These are phyloP conservation scores for Penicillium arizonense DNA, from an alignment of 495 filamentous ascomycete species.

Conservation along the genomic window DNA sequence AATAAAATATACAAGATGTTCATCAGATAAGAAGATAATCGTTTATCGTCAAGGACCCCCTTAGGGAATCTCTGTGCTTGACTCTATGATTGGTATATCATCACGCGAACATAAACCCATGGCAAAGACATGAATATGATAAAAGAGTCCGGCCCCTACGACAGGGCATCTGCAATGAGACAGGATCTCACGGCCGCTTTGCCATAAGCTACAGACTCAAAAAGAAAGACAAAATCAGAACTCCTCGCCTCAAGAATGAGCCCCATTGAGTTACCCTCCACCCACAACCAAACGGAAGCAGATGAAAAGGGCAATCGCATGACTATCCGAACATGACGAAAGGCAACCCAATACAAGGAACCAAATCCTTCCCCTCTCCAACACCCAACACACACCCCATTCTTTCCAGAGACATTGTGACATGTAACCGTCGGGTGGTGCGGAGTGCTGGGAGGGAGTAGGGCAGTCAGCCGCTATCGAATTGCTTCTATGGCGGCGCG, in stretches of 20 bases:
- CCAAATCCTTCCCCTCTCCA: conserved; percentile 36
- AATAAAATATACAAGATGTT: conserved; percentile 40
- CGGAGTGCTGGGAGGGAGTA: conserved; percentile 40
- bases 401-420: conserved; percentile 32
- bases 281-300: conserved; percentile 18
- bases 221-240: conserved; percentile 46
- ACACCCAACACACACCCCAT: conserved; percentile 40
- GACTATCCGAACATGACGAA: conserved; percentile 95
- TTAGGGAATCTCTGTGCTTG: conserved; percentile 85
- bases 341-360: conserved; percentile 48
- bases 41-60: conserved; percentile 68
- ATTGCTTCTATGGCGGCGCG: conserved; percentile 99
- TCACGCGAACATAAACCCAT: conserved; percentile 72
- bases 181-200: conserved; percentile 47
- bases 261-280: conserved; percentile 97
- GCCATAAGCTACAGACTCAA: conserved; percentile 66
- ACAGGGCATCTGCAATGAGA: conserved; percentile 55
- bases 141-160: conserved; percentile 60
- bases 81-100: conserved; percentile 97
- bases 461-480: conserved; percentile 67
- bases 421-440: conserved; percentile 36
- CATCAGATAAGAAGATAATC: conserved; percentile 90
- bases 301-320: conserved; percentile 84
- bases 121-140: conserved; percentile 10
- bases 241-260: conserved; percentile 99